Evolutionary conservation across 83 land plant genomes (phyloP), one percentile per base, ranked within the genome.

Genomic region (Picea abies): DNA sequence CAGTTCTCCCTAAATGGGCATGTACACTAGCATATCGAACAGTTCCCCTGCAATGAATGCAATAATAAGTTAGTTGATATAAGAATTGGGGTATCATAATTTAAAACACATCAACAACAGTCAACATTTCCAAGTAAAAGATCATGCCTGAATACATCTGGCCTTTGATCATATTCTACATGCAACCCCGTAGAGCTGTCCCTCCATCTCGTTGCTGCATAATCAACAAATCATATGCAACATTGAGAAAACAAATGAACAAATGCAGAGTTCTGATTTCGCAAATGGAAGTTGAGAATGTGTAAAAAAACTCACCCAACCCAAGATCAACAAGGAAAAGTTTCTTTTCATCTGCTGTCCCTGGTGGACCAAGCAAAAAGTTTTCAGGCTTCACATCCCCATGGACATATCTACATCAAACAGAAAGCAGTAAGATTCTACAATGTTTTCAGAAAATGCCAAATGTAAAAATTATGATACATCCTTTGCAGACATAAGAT

Each of bases 341-440:
- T 69, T 89, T 96, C 68, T 94, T 96, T 84, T 96, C 98, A 56
- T 96, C 98, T 65, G 88, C 78, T 20, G 97, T 91, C 9, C 98
- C 98, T 44, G 95, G 94, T 71, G 91, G 89, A 49, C 98, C 98
- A 83, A 96, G 92, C 32, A 96, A 83, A 76, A 96, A 94, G 80
- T 96, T 96, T 56, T 96, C 98, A 32, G 98, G 98, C 79, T 96
- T 96, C 4, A 96, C 98, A 92, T 96, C 98, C 19, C 98, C 98
- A 83, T 96, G 98, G 52, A 96, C 95, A 92, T 96, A 96, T 63
- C 98, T 96, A 87, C 39, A 73, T 25, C 63, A 60, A 20, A 23
- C 9, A 20, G 23, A 23, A 29, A 47, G 29, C 77, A 7, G 12
- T 70, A 6, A 39, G 44, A 5, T 79, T 62, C 56, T 58, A 8